phyloP scores from a whole-genome alignment of 2,329 filamentous ascomycete genomes.

The Colletotrichum melonis region DNA sequence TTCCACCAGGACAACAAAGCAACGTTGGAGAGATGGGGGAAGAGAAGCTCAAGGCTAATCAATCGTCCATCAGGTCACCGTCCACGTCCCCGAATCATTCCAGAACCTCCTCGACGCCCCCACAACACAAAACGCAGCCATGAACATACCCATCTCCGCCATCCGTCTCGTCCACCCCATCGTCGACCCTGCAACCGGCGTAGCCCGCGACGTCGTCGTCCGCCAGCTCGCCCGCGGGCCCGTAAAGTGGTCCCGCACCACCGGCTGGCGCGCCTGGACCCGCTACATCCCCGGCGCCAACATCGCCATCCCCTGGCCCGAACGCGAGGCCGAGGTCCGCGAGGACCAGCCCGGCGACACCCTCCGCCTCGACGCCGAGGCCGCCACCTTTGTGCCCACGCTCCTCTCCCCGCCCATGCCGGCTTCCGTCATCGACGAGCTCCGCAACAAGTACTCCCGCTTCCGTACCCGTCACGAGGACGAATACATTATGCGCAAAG shows the following conservation, averaged over 20 bases:
- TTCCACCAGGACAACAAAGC: too few species aligned
- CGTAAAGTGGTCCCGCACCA: constrained; percentile 58
- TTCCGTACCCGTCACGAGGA: constrained; percentile 85
- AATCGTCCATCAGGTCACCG: constrained; percentile 47
- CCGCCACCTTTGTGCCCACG: constrained; percentile 80
- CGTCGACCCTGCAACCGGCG: constrained; percentile 71
- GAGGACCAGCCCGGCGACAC: constrained; percentile 77
- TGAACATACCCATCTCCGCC: constrained; percentile 74
- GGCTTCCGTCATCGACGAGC: constrained; percentile 80
- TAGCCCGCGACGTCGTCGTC: constrained; percentile 80
- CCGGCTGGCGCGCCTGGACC: constrained; percentile 56
- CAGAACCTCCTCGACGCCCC: constrained; percentile 47
- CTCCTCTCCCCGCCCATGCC: constrained; percentile 85
- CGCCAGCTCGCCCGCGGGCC: constrained; percentile 71
- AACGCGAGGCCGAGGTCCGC: constrained; percentile 58
- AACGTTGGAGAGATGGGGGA: not conserved
- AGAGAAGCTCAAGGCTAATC: constrained; percentile 1
- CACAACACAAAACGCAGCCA: constrained; percentile 60
- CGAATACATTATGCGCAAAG: constrained; percentile 75
- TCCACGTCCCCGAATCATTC: constrained; percentile 51
- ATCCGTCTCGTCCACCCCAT: constrained; percentile 87
- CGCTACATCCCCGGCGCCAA: constrained; percentile 78
- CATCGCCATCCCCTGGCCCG: constrained; percentile 82
- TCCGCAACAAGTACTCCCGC: constrained; percentile 83
- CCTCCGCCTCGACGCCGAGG: constrained; percentile 78